Conservation (phyloP, 2,329 filamentous ascomycete species). For the Aspergillus quadrilineatus region DNA sequence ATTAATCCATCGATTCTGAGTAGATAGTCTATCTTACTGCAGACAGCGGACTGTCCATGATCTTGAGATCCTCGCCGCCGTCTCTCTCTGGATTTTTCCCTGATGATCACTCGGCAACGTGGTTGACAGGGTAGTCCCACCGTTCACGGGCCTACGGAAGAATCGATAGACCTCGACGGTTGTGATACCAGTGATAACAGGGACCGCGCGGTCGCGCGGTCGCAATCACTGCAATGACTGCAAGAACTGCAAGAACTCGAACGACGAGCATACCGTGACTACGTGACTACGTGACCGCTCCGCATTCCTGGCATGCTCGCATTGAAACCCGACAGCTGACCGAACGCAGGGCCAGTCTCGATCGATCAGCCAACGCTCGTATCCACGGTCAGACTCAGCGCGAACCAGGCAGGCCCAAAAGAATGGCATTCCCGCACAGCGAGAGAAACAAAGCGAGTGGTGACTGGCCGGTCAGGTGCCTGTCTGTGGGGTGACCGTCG, state of each 20-base stretch:
- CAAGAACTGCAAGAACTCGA: no score
- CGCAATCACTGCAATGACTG: no score
- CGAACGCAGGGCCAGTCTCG: no score
- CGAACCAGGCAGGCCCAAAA: not conserved
- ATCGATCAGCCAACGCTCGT: not conserved
- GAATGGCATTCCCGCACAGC: not conserved
- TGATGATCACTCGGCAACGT: slow-evolving; percentile 26
- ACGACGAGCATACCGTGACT: no score
- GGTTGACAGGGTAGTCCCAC: slow-evolving; percentile 25
- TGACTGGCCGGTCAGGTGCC: not conserved
- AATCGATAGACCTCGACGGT: no score
- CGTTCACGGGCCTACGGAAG: slow-evolving; percentile 14
- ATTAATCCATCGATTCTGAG: not conserved
- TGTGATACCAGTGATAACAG: no score
- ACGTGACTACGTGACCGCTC: no score
- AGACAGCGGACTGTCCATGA: not conserved
- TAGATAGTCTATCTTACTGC: not conserved
- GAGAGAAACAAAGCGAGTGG: not conserved
- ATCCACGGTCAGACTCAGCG: not conserved
- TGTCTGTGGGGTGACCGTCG: no score
- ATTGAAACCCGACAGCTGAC: not conserved
- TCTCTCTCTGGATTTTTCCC: not conserved
- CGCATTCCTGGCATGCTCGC: no score
- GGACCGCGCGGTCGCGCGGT: no score
- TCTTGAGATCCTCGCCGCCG: not conserved